Evolutionary conservation across 257 asterid genomes (phyloP), one percentile per base, ranked within the genome.

Genomic region (Lavandula angustifolia): DNA sequence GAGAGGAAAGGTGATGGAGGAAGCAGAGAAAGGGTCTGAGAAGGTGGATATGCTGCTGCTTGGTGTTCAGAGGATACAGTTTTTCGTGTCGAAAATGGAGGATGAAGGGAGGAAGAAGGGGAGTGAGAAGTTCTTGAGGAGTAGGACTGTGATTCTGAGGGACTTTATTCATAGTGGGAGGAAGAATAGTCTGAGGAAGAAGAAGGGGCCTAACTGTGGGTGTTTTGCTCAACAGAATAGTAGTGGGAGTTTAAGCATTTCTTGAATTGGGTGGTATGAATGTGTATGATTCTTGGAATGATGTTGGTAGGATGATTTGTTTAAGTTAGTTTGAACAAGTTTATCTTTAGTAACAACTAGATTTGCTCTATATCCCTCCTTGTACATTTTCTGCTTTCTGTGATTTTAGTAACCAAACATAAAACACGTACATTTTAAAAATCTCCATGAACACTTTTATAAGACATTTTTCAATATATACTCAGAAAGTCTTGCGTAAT

Each of bases 11-110:
- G 84, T 78, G 22, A 61, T 70, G 3, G 96, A 89, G 56, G 88
- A 89, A 73, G 94, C 95, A 1, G 74, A 81, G 4, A 89, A 76
- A 64, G 99, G 90, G 80, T 80, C 96, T 1, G 95, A 85, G 49
- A 75, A 80, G 77, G 83, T 87, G 49, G 88, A 79, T 1, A 47
- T 79, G 70, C 41, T 89, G 79, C 87, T 85, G 27, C 16, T 85
- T 48, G 95, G 85, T 73, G 78, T 92, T 60, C 95, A 87, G 76
- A 92, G 80, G 70, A 81, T 92, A 13, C 90, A 85, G 71, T 79
- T 74, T 44, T 22, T 82, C n/a, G 8, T 89, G 85, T 62, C 82
- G 73, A 84, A 81, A 67, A 37, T 75, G 66, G 94, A 83, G n/a
- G 97, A 87, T 8, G 96, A 84, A 12, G 78, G 81, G 78, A 91